Percentiles rank a stretch among this genome's conserved stretches.
These are phyloP conservation scores for Beauveria asiatica DNA, from an alignment of 2,329 filamentous ascomycete species.

Conservation along the genomic window DNA sequence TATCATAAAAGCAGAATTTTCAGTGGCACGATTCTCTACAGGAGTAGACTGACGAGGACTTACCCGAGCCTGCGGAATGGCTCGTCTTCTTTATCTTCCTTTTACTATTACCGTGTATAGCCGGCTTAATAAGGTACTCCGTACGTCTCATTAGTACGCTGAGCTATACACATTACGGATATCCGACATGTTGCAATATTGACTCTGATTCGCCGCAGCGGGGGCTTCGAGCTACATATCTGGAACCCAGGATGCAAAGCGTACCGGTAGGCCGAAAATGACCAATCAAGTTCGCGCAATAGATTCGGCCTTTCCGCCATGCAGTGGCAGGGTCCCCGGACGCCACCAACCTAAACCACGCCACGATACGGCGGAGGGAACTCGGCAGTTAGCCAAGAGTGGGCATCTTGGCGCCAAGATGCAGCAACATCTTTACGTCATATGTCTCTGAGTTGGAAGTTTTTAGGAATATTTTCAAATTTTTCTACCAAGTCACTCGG, in stretches of 20 bases:
- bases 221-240: neutral
- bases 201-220: neutral
- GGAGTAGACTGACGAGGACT: neutral
- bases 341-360: neutral
- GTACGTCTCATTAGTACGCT: neutral
- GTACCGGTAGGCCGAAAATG: neutral
- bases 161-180: neutral
- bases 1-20: no score
- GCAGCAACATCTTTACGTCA: neutral
- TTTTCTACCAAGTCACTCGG: neutral
- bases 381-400: neutral
- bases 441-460: no score
- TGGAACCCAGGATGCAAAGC: neutral
- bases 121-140: neutral
- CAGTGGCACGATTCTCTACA: neutral
- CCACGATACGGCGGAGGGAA: neutral
- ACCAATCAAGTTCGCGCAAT: neutral
- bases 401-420: neutral
- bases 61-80: neutral
- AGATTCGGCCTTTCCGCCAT: neutral
- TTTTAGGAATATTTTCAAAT: no score
- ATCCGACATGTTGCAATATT: neutral
- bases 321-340: neutral
- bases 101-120: neutral
- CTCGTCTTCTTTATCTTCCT: neutral